A percentile compares a stretch with the other conserved stretches of the same genome.
phyloP scores from a whole-genome alignment of 352 stramenopile species.

The Thalassiosira mediterranea region DNA sequence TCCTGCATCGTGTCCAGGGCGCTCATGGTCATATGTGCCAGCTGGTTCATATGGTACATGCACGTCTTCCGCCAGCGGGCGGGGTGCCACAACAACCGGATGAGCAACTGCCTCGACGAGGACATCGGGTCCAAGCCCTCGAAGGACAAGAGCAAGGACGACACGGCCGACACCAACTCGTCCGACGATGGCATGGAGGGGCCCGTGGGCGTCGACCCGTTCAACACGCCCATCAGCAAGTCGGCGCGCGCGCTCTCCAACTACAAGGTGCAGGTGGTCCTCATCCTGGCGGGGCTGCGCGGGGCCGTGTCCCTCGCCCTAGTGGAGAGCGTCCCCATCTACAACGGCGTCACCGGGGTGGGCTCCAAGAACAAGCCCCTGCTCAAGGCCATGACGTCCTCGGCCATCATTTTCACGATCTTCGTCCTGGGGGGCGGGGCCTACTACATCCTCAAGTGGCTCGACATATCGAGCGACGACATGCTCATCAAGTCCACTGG shows the following conservation, averaged over 20 bases:
- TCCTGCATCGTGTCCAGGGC: conserved; percentile 65
- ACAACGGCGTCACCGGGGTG: conserved; percentile 67
- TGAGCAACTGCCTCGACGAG: conserved; percentile 14
- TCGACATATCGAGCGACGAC: too few species aligned
- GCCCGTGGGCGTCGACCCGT: conserved; percentile 45
- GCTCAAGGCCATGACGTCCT: conserved; percentile 82
- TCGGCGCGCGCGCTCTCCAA: conserved; percentile 42
- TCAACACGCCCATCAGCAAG: conserved; percentile 34
- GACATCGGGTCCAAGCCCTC: too few species aligned
- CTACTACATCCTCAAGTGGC: conserved; percentile 76
- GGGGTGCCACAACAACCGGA: too few species aligned
- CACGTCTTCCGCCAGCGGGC: too few species aligned
- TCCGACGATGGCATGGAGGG: conserved; percentile 17
- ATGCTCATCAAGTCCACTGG: too few species aligned
- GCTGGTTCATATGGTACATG: conserved; percentile 56
- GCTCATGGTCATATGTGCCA: conserved; percentile 75
- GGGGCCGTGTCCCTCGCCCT: conserved; percentile 84
- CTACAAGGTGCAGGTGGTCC: conserved; percentile 74
- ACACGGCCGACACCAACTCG: background rate
- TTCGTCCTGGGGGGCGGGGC: conserved; percentile 80
- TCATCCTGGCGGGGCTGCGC: conserved; percentile 77
- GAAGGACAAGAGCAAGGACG: background rate
- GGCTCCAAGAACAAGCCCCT: conserved; percentile 79
- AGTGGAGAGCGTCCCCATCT: conserved; percentile 83
- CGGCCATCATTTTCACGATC: conserved; percentile 80